These are phyloP conservation scores for Alloteropsis semialata DNA, from an alignment of 176 grass and related monocot genomes.

Conservation along the genomic window DNA sequence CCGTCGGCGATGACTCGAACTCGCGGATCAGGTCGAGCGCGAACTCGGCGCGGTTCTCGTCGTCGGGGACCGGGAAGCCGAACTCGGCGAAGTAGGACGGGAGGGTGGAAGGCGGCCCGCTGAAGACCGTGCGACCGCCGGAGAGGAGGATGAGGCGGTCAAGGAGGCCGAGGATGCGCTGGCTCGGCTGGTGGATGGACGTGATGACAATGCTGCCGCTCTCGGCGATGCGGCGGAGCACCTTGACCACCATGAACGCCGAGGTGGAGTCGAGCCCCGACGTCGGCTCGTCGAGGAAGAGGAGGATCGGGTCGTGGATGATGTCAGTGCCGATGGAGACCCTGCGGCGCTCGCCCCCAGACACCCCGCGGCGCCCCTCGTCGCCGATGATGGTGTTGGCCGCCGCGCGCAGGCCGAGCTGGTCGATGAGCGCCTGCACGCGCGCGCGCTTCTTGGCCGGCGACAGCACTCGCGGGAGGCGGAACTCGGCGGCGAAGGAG, in stretches of 20 bases:
- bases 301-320: constrained; percentile 86
- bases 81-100: constrained; percentile 72
- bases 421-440: constrained; percentile 80
- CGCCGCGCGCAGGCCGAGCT: constrained; percentile 66
- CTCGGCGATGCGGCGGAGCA: constrained; percentile 73
- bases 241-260: constrained; percentile 90
- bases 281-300: constrained; percentile 96
- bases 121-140: constrained; percentile 64
- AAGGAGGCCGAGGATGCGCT: constrained; percentile 74
- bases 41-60: constrained; percentile 86
- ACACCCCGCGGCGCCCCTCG: constrained; percentile 89
- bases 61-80: constrained; percentile 60
- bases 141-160: constrained; percentile 80
- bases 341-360: constrained; percentile 79
- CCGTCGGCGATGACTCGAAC: constrained; percentile 59
- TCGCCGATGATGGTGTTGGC: constrained; percentile 94
- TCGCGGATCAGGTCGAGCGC: constrained; percentile 81
- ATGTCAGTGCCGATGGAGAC: constrained; percentile 91
- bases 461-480: constrained; percentile 67
- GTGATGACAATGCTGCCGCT: constrained; percentile 93
- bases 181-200: constrained; percentile 89
- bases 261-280: constrained; percentile 96
- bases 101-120: constrained; percentile 44
- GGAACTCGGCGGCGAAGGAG: constrained; percentile 93
- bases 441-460: constrained; percentile 72